Evolutionary conservation across 306 rosid species (phyloP).

Genomic region (Bauhinia variegata): DNA sequence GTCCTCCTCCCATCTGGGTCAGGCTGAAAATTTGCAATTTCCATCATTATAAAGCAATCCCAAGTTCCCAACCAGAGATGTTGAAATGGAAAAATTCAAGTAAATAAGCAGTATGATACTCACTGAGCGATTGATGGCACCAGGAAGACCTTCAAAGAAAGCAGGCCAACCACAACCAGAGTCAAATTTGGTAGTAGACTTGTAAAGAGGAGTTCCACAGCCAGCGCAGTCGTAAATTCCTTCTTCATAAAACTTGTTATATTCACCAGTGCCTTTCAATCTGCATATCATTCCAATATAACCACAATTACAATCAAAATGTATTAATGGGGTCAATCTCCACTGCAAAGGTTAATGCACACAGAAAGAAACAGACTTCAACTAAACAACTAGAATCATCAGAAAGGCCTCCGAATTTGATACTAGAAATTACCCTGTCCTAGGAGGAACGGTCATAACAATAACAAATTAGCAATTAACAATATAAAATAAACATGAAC

Average conservation of each 20-base stretch:
- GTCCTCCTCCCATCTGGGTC: conserved; percentile 92
- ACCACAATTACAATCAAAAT: background rate
- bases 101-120: conserved; percentile 28
- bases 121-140: conserved; percentile 74
- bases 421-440: background rate
- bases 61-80: background rate
- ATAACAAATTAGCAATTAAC: too few species aligned
- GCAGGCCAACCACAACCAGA: conserved; percentile 99
- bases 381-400: background rate
- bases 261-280: conserved; percentile 74
- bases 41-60: conserved; percentile 7
- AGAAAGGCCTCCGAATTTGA: background rate
- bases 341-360: background rate
- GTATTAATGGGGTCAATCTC: background rate
- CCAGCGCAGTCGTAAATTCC: conserved; percentile 82
- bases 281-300: conserved; percentile 45
- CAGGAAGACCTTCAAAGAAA: conserved; percentile 86
- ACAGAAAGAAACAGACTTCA: background rate
- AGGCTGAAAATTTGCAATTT: conserved; percentile 50
- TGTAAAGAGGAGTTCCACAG: conserved; percentile 80
- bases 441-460: background rate
- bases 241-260: conserved; percentile 73
- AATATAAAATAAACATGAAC: background rate
- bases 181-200: conserved; percentile 74
- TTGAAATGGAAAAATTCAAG: background rate